Evolutionary conservation across 768 basidiomycete species (phyloP).

Genomic region (Boletus pseudo-olivaceus): DNA sequence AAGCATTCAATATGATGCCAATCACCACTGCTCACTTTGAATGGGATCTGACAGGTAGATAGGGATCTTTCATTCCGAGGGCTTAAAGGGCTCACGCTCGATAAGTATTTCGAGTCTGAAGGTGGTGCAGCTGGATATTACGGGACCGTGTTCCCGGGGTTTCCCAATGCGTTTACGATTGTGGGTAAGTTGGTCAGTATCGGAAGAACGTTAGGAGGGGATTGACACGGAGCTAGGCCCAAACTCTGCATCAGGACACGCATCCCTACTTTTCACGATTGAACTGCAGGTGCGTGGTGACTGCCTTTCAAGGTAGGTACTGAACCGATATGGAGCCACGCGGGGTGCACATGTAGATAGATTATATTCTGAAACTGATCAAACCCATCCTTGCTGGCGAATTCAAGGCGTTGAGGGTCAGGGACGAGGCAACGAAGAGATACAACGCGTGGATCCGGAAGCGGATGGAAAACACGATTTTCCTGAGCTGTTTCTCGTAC

Average conservation of each 20-base stretch:
- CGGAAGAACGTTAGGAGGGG: background rate
- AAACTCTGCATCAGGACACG: background rate
- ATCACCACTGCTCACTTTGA: background rate
- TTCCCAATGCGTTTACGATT: background rate
- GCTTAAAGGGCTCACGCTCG: background rate
- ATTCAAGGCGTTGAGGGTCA: background rate
- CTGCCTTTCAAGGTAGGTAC: background rate
- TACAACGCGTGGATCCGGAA: conserved; percentile 37
- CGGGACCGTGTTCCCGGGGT: conserved; percentile 46
- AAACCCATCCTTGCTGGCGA: background rate
- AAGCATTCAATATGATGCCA: background rate
- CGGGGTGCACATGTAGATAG: background rate
- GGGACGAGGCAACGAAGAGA: background rate
- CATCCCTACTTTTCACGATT: background rate
- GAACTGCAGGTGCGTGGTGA: background rate
- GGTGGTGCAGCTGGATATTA: conserved; percentile 35
- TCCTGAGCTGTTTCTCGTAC: conserved; percentile 44
- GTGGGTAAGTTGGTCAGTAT: background rate
- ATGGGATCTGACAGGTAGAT: background rate
- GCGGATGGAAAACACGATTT: conserved; percentile 32
- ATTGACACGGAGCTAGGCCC: background rate
- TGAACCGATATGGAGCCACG: conserved; percentile 1
- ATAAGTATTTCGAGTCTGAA: background rate
- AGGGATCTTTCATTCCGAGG: background rate
- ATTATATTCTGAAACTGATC: conserved; percentile 4